Conservation (phyloP, 2,329 filamentous ascomycete genomes). For the Aspergillus cejpii region DNA sequence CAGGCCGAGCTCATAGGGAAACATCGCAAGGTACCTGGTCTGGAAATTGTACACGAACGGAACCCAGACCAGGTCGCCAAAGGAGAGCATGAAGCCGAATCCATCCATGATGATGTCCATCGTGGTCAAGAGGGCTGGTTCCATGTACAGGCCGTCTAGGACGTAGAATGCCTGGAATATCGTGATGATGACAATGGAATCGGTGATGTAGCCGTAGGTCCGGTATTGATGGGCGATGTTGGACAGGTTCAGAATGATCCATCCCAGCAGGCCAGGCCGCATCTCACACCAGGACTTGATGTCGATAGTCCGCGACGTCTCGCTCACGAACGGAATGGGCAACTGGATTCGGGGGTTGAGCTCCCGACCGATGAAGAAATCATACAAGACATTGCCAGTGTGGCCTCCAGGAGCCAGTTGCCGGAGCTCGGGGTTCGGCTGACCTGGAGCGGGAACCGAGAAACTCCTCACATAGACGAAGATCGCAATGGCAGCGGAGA, state of each 20-base stretch:
- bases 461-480: constrained; percentile 82
- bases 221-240: constrained; percentile 85
- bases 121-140: constrained; percentile 80
- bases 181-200: constrained; percentile 76
- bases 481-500: constrained; percentile 64
- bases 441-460: constrained; percentile 55
- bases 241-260: constrained; percentile 76
- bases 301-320: constrained; percentile 59
- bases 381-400: constrained; percentile 79
- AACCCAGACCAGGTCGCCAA: constrained; percentile 88
- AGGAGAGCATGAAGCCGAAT: constrained; percentile 90
- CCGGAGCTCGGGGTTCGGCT: constrained; percentile 64
- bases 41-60: constrained; percentile 84
- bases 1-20: constrained; percentile 72
- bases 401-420: constrained; percentile 76
- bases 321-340: constrained; percentile 65
- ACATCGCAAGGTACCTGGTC: constrained; percentile 72
- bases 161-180: constrained; percentile 74
- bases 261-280: constrained; percentile 84
- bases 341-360: constrained; percentile 73
- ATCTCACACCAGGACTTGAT: constrained; percentile 87
- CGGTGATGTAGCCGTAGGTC: constrained; percentile 72
- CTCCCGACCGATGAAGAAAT: constrained; percentile 95
- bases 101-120: constrained; percentile 92
- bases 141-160: constrained; percentile 78